Percentiles rank a stretch among this genome's conserved stretches.
phyloP scores from a whole-genome alignment of 2,329 filamentous ascomycete genomes.

The Aspergillus sp. region DNA sequence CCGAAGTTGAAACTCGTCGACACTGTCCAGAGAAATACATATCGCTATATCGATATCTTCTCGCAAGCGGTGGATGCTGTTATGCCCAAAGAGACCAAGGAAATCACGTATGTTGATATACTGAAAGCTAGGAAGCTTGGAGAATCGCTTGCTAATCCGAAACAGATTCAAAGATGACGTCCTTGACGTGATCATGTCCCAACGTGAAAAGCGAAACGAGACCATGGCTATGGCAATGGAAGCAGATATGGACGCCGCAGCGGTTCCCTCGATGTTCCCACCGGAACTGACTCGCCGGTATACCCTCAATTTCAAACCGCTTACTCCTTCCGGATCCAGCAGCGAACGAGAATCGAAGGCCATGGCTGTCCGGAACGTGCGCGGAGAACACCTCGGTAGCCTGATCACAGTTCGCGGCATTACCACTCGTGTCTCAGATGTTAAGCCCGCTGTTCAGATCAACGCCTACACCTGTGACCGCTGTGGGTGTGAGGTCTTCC shows the following conservation, averaged over 20 bases:
- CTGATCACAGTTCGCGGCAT: constrained; percentile 94
- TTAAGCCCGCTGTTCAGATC: constrained; percentile 95
- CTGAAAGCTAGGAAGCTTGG: neutral
- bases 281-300: constrained; percentile 87
- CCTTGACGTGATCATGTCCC: constrained; percentile 90
- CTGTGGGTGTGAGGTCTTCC: constrained; percentile 95
- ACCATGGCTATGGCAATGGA: constrained; percentile 61
- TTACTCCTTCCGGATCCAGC: constrained; percentile 62
- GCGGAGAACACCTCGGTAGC: constrained; percentile 83
- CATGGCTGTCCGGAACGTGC: constrained; percentile 85
- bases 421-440: constrained; percentile 88
- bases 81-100: constrained; percentile 68
- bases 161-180: constrained; percentile 91
- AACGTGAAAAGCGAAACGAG: constrained; percentile 78
- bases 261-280: constrained; percentile 73
- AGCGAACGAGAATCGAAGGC: constrained; percentile 52
- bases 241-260: constrained; percentile 54
- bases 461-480: constrained; percentile 97
- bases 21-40: constrained; percentile 82
- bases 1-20: constrained; percentile 61
- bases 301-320: constrained; percentile 90
- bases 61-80: constrained; percentile 80
- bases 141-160: constrained; percentile 13
- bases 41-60: constrained; percentile 89
- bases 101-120: constrained; percentile 58